Conservation (phyloP, 2,329 filamentous ascomycete species). For the Podosphaera xanthii region DNA sequence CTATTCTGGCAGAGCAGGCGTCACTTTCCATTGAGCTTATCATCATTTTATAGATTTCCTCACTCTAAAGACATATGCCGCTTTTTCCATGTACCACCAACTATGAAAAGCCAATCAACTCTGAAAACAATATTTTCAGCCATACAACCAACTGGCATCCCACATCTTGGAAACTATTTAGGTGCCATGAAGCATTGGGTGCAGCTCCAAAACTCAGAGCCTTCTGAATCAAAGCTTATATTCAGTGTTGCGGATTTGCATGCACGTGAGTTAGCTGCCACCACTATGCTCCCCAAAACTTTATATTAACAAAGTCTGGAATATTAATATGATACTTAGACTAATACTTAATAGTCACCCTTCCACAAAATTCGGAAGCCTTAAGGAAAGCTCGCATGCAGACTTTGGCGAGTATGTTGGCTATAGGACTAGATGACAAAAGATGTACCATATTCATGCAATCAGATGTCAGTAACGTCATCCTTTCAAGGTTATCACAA, state of each 20-base stretch:
- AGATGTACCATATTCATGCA: conserved; percentile 65
- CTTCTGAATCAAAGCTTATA: conserved; percentile 36
- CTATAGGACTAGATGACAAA: conserved; percentile 62
- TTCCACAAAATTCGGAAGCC: conserved; percentile 38
- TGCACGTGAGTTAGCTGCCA: conserved; percentile 17
- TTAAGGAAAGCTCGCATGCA: conserved; percentile 47
- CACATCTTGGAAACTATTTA: conserved; percentile 87
- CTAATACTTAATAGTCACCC: conserved; percentile 32
- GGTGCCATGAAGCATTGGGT: conserved; percentile 80
- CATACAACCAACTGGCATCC: conserved; percentile 86
- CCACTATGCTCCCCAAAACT: neutral
- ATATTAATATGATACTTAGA: neutral
- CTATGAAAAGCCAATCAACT: too few species aligned
- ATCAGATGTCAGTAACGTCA: conserved; percentile 31
- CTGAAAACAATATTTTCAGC: conserved; percentile 56
- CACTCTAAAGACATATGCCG: neutral
- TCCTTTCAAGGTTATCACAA: neutral
- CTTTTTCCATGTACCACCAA: neutral
- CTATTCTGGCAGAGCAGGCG: neutral
- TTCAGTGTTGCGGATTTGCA: conserved; percentile 89
- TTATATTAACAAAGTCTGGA: neutral
- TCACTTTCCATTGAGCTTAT: neutral
- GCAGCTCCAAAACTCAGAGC: conserved; percentile 43
- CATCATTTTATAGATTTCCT: neutral
- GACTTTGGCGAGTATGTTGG: conserved; percentile 57